phyloP scores from a whole-genome alignment of 108 stramenopile genomes.

The Phaeodactylum tricornutum region DNA sequence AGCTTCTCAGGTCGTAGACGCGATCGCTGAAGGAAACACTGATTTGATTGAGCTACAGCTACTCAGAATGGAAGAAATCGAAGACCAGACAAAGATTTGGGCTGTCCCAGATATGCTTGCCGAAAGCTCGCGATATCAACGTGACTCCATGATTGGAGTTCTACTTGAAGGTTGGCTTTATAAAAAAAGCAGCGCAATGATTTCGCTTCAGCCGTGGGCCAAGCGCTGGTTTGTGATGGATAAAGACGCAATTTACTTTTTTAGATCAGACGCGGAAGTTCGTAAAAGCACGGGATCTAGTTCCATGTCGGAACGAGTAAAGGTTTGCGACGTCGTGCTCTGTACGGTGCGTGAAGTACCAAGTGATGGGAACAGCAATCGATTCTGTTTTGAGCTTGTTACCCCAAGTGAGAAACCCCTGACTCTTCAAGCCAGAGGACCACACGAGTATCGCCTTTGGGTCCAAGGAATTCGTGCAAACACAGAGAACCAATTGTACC shows the following conservation, averaged over 20 bases:
- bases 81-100: conserved; percentile 69
- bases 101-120: conserved; percentile 49
- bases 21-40: conserved; percentile 47
- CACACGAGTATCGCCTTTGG: conserved; percentile 78
- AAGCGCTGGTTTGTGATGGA: conserved; percentile 85
- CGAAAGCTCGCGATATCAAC: conserved; percentile 53
- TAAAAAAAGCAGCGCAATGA: conserved; percentile 59
- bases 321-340: conserved; percentile 86
- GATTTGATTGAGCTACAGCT: conserved; percentile 40
- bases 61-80: conserved; percentile 52
- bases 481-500: conserved; percentile 63
- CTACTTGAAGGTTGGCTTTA: conserved; percentile 82
- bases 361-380: conserved; percentile 35
- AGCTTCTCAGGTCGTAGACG: conserved; percentile 38
- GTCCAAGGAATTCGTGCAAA: conserved; percentile 66
- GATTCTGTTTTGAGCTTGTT: conserved; percentile 89
- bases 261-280: conserved; percentile 32
- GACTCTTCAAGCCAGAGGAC: conserved; percentile 84
- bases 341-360: conserved; percentile 82
- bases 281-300: conserved; percentile 23
- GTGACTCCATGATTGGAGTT: conserved; percentile 68
- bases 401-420: conserved; percentile 81
- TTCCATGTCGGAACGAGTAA: conserved; percentile 53
- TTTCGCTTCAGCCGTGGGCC: conserved; percentile 63
- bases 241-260: conserved; percentile 69